Percentiles rank a stretch among this genome's conserved stretches.
phyloP scores from a whole-genome alignment of 371 early-diverging fungal species.

The Coemansia sp. region DNA sequence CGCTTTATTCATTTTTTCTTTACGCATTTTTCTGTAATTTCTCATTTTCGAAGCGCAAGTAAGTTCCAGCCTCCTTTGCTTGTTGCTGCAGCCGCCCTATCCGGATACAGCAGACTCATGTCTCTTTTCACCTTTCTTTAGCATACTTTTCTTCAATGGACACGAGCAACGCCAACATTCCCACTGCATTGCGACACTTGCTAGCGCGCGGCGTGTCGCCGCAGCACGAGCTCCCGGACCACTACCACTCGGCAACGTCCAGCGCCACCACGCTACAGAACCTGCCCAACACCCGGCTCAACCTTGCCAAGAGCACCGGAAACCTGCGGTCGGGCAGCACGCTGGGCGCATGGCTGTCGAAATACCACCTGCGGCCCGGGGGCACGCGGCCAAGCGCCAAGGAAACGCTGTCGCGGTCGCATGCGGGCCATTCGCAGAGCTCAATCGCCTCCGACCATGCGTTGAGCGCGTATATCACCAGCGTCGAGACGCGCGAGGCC shows the following conservation, averaged over 20 bases:
- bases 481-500: conserved; percentile 42
- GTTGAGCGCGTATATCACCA: conserved; percentile 35
- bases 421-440: conserved; percentile 1
- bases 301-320: conserved; percentile 33
- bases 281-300: conserved; percentile 14
- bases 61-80: neutral
- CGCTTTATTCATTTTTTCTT: neutral
- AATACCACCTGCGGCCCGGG: conserved; percentile 32
- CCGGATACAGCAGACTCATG: neutral
- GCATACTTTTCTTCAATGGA: conserved; percentile 26
- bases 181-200: conserved; percentile 34
- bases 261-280: conserved; percentile 30
- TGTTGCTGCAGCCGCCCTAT: neutral
- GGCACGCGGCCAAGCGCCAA: conserved; percentile 10
- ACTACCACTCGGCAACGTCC: conserved; percentile 29
- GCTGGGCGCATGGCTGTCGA: conserved; percentile 40
- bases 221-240: conserved; percentile 19
- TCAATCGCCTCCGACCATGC: conserved; percentile 16
- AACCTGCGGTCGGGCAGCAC: conserved; percentile 40
- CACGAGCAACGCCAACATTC: conserved; percentile 24
- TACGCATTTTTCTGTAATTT: neutral
- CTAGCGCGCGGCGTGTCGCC: conserved; percentile 20
- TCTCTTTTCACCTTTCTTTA: neutral
- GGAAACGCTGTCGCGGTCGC: conserved; percentile 5
- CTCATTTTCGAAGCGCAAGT: neutral